phyloP scores from a whole-genome alignment of 2,329 filamentous ascomycete species.

The Nigrograna mackinnonii region DNA sequence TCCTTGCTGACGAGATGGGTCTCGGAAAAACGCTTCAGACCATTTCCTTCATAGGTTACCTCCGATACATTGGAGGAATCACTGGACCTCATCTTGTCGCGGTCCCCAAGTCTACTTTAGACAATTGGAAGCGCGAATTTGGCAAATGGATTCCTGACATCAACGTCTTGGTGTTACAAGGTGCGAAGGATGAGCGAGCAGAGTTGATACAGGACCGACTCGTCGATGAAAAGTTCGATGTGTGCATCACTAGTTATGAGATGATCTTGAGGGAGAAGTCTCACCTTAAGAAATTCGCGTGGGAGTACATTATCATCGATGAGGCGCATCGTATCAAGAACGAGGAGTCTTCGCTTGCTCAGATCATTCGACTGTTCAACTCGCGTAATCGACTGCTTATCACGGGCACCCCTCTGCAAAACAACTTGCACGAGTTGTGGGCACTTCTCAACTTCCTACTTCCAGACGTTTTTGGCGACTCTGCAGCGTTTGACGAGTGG shows the following conservation, averaged over 20 bases:
- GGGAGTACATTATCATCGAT: slow-evolving; percentile 99
- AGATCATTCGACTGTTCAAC: slow-evolving; percentile 95
- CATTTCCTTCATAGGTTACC: slow-evolving; percentile 93
- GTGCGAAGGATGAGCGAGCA: slow-evolving; percentile 90
- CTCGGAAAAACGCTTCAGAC: slow-evolving; percentile 97
- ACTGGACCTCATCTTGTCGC: slow-evolving; percentile 88
- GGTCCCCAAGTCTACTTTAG: slow-evolving; percentile 95
- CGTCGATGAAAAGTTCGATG: slow-evolving; percentile 94
- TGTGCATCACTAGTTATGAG: slow-evolving; percentile 98
- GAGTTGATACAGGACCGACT: slow-evolving; percentile 86
- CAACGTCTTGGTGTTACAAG: slow-evolving; percentile 90
- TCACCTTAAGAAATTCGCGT: slow-evolving; percentile 95
- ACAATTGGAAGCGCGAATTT: slow-evolving; percentile 98
- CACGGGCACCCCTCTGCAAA: slow-evolving; percentile 94
- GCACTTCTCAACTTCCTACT: slow-evolving; percentile 94
- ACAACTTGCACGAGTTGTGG: slow-evolving; percentile 98
- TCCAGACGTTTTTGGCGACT: slow-evolving; percentile 97
- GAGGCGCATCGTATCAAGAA: slow-evolving; percentile 99
- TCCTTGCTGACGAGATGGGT: slow-evolving; percentile 98
- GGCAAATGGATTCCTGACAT: slow-evolving; percentile 93
- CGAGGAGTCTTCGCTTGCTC: slow-evolving; percentile 93
- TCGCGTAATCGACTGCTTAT: slow-evolving; percentile 94
- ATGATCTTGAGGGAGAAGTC: slow-evolving; percentile 97
- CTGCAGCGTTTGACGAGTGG: slow-evolving; percentile 97
- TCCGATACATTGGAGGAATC: slow-evolving; percentile 87